These are phyloP conservation scores for Leishmania guyanensis DNA, from an alignment of 208 protist species.

Conservation along the genomic window DNA sequence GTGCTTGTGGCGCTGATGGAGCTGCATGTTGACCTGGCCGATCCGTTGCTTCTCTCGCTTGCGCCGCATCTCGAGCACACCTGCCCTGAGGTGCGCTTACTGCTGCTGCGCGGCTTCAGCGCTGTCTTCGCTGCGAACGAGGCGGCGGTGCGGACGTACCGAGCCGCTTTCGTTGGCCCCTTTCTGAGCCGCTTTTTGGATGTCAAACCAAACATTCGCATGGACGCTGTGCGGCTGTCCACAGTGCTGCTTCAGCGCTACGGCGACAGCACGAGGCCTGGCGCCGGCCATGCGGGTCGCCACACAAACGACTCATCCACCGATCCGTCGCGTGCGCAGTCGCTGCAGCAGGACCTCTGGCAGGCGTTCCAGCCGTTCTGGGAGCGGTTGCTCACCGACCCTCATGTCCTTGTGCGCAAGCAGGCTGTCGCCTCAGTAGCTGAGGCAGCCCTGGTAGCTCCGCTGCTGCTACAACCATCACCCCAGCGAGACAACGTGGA, in stretches of 20 bases:
- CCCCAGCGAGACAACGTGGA: background rate
- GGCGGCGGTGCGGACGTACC: slow-evolving; percentile 36
- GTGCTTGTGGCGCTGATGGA: slow-evolving; percentile 54
- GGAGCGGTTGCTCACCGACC: slow-evolving; percentile 44
- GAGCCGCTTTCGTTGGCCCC: slow-evolving; percentile 20
- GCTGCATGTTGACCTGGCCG: slow-evolving; percentile 46
- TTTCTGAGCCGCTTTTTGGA: slow-evolving; percentile 54
- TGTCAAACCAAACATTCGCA: slow-evolving; percentile 46
- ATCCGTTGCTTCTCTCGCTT: slow-evolving; percentile 42
- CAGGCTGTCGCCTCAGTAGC: slow-evolving; percentile 44
- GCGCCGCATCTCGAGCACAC: slow-evolving; percentile 49
- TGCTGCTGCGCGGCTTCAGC: slow-evolving; percentile 58
- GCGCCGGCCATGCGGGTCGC: background rate
- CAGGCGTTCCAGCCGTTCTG: slow-evolving; percentile 35
- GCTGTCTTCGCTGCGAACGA: slow-evolving; percentile 46
- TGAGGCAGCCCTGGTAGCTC: slow-evolving; percentile 34
- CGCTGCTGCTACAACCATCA: slow-evolving; percentile 18
- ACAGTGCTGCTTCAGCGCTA: slow-evolving; percentile 24
- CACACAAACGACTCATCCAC: background rate
- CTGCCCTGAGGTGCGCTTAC: slow-evolving; percentile 47
- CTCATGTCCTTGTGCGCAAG: slow-evolving; percentile 54
- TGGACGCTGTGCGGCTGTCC: slow-evolving; percentile 45
- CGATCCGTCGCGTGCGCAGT: background rate
- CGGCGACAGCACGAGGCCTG: background rate
- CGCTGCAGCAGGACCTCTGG: slow-evolving; percentile 37